Conservation (phyloP, 495 filamentous ascomycete genomes). For the Penicillium roqueforti region DNA sequence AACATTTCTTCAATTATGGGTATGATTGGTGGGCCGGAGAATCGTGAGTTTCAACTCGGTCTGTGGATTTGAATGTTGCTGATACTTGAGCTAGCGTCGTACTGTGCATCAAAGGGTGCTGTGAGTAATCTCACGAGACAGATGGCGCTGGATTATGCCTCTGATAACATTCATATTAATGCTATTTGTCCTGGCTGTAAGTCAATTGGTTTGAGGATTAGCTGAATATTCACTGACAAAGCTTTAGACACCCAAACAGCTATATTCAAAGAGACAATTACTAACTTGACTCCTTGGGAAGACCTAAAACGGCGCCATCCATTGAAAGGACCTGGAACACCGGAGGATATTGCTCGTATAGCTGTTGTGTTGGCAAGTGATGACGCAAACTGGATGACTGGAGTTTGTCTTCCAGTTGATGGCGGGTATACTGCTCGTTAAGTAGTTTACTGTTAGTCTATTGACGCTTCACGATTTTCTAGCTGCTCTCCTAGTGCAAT, state of each 20-base stretch:
- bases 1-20: constrained; percentile 50
- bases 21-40: constrained; percentile 30
- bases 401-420: constrained; percentile 45
- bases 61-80: background rate
- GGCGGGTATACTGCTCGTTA: constrained; percentile 45
- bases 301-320: constrained; percentile 33
- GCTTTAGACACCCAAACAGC: constrained; percentile 29
- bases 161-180: constrained; percentile 51
- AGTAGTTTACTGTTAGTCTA: background rate
- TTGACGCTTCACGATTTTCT: too few relatives aligned
- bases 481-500: too few relatives aligned
- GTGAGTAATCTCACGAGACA: constrained; percentile 47
- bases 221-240: background rate
- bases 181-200: constrained; percentile 53
- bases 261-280: constrained; percentile 26
- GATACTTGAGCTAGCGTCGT: constrained; percentile 30
- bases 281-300: constrained; percentile 18
- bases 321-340: constrained; percentile 37
- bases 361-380: constrained; percentile 51
- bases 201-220: constrained; percentile 14
- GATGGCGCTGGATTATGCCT: constrained; percentile 50
- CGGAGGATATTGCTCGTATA: constrained; percentile 46
- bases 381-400: constrained; percentile 46
- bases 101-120: constrained; percentile 51
- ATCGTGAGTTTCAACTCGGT: constrained; percentile 10